Evolutionary conservation across 257 asterid species (phyloP).

Genomic region (Asclepias syriaca): DNA sequence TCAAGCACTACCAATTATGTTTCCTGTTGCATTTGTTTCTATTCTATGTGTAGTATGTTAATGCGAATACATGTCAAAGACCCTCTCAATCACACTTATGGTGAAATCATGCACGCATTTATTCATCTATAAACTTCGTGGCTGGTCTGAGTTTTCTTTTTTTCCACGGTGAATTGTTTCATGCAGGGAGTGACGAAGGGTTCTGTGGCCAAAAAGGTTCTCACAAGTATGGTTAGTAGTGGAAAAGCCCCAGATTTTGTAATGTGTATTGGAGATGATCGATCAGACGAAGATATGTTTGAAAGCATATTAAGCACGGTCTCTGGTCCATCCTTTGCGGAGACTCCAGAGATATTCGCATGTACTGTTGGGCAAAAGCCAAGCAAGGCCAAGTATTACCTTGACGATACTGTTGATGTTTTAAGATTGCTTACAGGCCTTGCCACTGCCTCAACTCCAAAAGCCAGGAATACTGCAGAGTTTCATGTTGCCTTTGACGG

Average conservation of each 20-base stretch:
- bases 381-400: conserved; percentile 90
- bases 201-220: conserved; percentile 64
- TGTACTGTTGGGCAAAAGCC: conserved; percentile 97
- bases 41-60: background rate
- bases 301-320: conserved; percentile 61
- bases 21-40: background rate
- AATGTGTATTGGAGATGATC: conserved; percentile 81
- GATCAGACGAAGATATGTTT: conserved; percentile 91
- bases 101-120: background rate
- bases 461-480: conserved; percentile 39
- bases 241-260: conserved; percentile 67
- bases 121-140: background rate
- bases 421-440: conserved; percentile 65
- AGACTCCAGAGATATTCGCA: conserved; percentile 69
- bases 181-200: conserved; percentile 92
- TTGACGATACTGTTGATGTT: conserved; percentile 71
- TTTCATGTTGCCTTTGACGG: conserved; percentile 58
- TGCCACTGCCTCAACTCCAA: conserved; percentile 54
- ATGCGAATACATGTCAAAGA: no score
- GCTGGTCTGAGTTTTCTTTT: background rate
- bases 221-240: conserved; percentile 37
- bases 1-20: background rate
- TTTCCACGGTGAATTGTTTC: conserved; percentile 16
- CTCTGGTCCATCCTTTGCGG: conserved; percentile 34
- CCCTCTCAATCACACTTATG: background rate